Base-by-base conservation (phyloP, 495 filamentous ascomycete genomes). In the Podospora didyma region DNA sequence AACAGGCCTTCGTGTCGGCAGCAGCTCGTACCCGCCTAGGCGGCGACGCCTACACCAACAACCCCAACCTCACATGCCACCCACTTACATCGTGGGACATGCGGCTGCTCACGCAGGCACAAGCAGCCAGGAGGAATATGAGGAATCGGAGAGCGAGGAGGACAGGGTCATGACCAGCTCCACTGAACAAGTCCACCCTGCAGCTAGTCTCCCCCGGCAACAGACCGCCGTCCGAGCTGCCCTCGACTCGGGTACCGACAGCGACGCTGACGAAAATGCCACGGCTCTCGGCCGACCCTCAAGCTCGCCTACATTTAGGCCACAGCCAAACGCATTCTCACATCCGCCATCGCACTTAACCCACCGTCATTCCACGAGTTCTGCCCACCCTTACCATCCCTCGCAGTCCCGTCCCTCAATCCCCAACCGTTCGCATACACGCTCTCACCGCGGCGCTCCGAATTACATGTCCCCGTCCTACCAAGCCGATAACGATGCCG, bases 101-200 rank as follows among this genome's bases (percentile, higher is more conserved):
- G 52, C 78, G 49, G 67, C 74, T 31, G 74, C 75, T 31, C 73
- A 77, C 4, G 77, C 81, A 46, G 80, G 81, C 22, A 84, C 68
- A 24, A 96, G 92, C 69, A 96, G 92, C 58, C 90, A 93, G 67
- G 90, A 93, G 61, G 90, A 94, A 76, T 92, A 94, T 62, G 88
- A 90, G 9, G 72, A 74, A 46, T 65, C 65, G 1, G 69, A 71
- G 58, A 73, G 71, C 61, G 69, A 73, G 24, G 88, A 90, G 19
- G 92, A 96, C 63, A 82, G 81, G 23, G 80, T 92, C 26, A 82
- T 96, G 74, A 88, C 86, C 22, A 93, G 90, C 63, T 96, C 92
- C 4, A 90, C 86, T 52, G 92, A 96, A 71, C 86, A 86, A 28
- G 72, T 92, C 34, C 70, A 74, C 47, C 69, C 70, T 3, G 56